These are phyloP conservation scores for Kodamaea arcana DNA, from an alignment of 1,139 yeast genomes.

Conservation along the genomic window DNA sequence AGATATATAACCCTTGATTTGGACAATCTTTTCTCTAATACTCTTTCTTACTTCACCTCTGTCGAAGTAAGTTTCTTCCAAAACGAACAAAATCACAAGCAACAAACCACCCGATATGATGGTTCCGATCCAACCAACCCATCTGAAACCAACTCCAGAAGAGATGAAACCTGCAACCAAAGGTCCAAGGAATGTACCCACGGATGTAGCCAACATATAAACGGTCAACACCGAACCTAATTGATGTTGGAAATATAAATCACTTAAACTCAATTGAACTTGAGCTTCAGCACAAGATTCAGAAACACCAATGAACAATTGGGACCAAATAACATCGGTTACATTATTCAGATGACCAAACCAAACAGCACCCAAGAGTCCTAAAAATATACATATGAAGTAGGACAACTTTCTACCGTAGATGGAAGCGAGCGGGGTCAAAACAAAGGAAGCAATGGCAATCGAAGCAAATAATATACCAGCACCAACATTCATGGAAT, in stretches of 20 bases:
- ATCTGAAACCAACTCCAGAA: constrained; percentile 21
- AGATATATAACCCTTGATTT: constrained; percentile 1
- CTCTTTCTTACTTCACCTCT: constrained; percentile 12
- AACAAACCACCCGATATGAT: constrained; percentile 19
- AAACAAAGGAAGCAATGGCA: constrained; percentile 28
- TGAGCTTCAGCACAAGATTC: constrained; percentile 37
- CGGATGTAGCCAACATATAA: constrained; percentile 33
- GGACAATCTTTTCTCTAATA: constrained; percentile 3
- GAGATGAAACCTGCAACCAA: constrained; percentile 29
- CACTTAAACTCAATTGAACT: constrained; percentile 31
- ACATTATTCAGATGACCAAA: constrained; percentile 23
- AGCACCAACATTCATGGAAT: constrained; percentile 35
- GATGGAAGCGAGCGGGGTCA: constrained; percentile 31
- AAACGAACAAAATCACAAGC: constrained; percentile 16
- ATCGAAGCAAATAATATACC: constrained; percentile 33
- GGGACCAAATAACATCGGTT: constrained; percentile 34
- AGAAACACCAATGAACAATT: constrained; percentile 31
- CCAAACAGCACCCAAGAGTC: constrained; percentile 32
- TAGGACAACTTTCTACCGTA: constrained; percentile 32
- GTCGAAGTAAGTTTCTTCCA: constrained; percentile 26
- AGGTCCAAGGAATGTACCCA: constrained; percentile 37
- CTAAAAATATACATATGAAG: constrained; percentile 26
- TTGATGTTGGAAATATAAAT: constrained; percentile 34
- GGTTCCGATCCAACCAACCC: constrained; percentile 36
- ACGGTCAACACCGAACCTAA: constrained; percentile 37